Evolutionary conservation across 202 grass and related monocot species (phyloP).

Genomic region (Tripidium arundinaceum): DNA sequence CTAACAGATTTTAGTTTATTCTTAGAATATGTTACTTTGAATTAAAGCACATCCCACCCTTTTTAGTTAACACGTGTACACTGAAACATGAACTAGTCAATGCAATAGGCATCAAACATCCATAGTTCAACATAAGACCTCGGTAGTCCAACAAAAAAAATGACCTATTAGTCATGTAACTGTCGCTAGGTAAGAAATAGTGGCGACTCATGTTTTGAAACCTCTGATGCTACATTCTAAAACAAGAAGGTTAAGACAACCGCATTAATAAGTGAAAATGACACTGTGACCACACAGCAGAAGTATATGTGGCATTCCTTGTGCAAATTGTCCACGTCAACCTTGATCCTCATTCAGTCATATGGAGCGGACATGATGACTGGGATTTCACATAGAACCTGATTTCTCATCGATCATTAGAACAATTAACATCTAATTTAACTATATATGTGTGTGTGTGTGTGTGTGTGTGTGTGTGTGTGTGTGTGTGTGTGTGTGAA

Average conservation of each 20-base stretch:
- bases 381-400: slow-evolving; percentile 1
- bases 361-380: background rate
- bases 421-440: background rate
- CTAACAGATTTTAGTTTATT: too few species aligned
- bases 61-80: too few species aligned
- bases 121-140: background rate
- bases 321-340: slow-evolving; percentile 3
- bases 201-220: background rate
- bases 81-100: too few species aligned
- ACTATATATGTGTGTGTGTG: background rate
- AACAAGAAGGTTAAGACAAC: slow-evolving; percentile 34
- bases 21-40: too few species aligned
- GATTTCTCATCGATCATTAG: background rate
- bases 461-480: too few species aligned
- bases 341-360: background rate
- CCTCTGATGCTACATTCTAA: background rate
- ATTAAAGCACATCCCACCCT: too few species aligned
- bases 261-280: slow-evolving; percentile 22
- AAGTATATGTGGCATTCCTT: background rate
- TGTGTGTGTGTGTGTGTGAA: too few species aligned
- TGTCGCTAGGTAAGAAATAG: background rate
- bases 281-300: background rate
- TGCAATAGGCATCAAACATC: too few species aligned
- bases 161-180: background rate
- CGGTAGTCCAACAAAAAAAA: background rate